Evolutionary conservation across 495 filamentous ascomycete genomes (phyloP), one percentile per base, ranked within the genome.

Genomic region (Podospora fimiseda): DNA sequence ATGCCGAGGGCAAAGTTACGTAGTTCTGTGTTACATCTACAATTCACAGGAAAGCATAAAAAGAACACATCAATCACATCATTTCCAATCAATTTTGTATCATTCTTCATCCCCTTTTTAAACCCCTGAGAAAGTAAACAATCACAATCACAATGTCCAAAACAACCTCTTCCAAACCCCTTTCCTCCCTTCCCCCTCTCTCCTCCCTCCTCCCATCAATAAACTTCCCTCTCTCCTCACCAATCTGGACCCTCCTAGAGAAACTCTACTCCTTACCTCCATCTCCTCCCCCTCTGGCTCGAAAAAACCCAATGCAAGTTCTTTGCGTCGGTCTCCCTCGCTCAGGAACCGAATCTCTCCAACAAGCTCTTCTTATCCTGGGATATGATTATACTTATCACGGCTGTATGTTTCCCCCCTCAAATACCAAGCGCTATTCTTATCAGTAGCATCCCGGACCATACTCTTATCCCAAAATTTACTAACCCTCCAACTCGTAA

Each of bases 261-360:
- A 43, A 51, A 19, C 41, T 69, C 20, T 70, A 69, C 40, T 40
- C 55, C 21, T 9, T 16, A 22, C 36, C 53, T 20, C 43, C 20
- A 23, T 38, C 56, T 6, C 53, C 55, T 7, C 48, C 27, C 1
- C 22, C 23, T 6, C 36, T 78, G 60, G 67, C 71, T 53, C 76
- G 80, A 21, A 75, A 69, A 13, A 77, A 79, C 15, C 80, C 82
- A n/a, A 85, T 87, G 82, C 75, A 79, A 64, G 81, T 85, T 48
- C 72, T 86, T 21, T 75, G 75, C 50, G 72, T 86, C 3, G 81
- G 83, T 41, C 74, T 85, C 27, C 75, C 79, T 50, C 70, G 80
- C 55, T 82, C 79, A 1, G 83, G 81, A 61, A 86, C 83, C 62
- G 80, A 81, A 22, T 85, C 81, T 22, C 73, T 85, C n/a, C 76